A percentile compares a stretch with the other conserved stretches of the same genome.
phyloP scores from a whole-genome alignment of 1,284 basidiomycete species.

The Sparassis latifolia region DNA sequence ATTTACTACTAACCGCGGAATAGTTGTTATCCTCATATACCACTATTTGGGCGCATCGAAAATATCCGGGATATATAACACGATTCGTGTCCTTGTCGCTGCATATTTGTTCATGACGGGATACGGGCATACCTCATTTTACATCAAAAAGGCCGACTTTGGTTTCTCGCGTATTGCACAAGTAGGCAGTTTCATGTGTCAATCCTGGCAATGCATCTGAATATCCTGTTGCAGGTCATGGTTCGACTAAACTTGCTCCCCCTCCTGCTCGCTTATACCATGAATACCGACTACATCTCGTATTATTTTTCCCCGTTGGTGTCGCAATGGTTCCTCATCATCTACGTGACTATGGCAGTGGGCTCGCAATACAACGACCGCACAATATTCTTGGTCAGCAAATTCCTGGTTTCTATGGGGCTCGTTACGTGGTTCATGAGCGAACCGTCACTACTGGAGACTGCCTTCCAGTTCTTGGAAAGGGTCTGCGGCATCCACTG shows the following conservation, averaged over 20 bases:
- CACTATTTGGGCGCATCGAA: constrained; percentile 86
- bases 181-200: constrained; percentile 27
- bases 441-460: constrained; percentile 55
- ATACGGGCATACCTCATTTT: constrained; percentile 71
- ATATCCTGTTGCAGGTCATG: constrained; percentile 45
- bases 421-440: constrained; percentile 64
- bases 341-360: constrained; percentile 72
- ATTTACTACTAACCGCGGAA: no score
- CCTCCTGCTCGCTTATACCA: constrained; percentile 74
- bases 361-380: constrained; percentile 73
- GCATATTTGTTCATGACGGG: constrained; percentile 82
- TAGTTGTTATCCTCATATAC: constrained; percentile 83
- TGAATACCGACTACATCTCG: constrained; percentile 87
- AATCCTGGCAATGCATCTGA: background rate
- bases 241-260: constrained; percentile 82
- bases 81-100: constrained; percentile 81
- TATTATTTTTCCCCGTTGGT: constrained; percentile 86
- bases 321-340: constrained; percentile 79
- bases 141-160: constrained; percentile 83
- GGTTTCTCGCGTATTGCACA: constrained; percentile 69
- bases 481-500: constrained; percentile 69
- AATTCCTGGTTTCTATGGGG: constrained; percentile 60
- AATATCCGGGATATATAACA: constrained; percentile 86
- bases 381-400: constrained; percentile 58
- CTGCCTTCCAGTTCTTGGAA: constrained; percentile 58